Conservation (phyloP, 2,329 filamentous ascomycete species). For the Ophiostoma sp. region DNA sequence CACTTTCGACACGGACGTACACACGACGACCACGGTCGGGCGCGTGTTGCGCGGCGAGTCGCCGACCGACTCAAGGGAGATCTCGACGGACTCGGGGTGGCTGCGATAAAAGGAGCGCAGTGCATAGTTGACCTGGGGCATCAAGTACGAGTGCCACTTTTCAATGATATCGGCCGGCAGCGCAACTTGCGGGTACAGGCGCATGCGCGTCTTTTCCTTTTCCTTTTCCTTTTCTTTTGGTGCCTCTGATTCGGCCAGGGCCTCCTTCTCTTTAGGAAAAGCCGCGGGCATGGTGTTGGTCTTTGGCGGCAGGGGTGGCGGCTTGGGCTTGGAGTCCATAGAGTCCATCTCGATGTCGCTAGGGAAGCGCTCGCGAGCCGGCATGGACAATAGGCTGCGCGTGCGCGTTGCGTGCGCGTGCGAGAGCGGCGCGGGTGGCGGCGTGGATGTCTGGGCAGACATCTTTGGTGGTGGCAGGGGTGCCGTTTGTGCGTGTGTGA, state of each 20-base stretch:
- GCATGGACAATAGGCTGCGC: background rate
- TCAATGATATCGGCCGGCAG: conserved; percentile 58
- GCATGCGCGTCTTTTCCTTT: conserved; percentile 40
- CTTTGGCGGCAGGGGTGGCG: conserved; percentile 24
- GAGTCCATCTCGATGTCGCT: conserved; percentile 11
- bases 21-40: conserved; percentile 72
- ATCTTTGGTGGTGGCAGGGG: conserved; percentile 1
- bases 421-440: background rate
- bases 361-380: conserved; percentile 16
- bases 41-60: conserved; percentile 59
- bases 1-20: conserved; percentile 68
- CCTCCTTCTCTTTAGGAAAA: conserved; percentile 20
- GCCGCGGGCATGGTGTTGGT: conserved; percentile 15
- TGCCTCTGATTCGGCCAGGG: background rate
- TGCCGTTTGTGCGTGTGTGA: conserved; percentile 17
- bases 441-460: background rate
- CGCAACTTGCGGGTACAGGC: conserved; percentile 55
- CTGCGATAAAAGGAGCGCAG: conserved; percentile 67
- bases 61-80: conserved; percentile 70
- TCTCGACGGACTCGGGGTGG: conserved; percentile 70
- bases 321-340: conserved; percentile 3
- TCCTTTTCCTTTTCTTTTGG: background rate
- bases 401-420: background rate
- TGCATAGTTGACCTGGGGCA: conserved; percentile 67
- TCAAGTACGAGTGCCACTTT: conserved; percentile 65